A percentile compares a stretch with the other conserved stretches of the same genome.
Evolutionary conservation across 345 rosid genomes (phyloP).

Genomic region (Psidium guajava): DNA sequence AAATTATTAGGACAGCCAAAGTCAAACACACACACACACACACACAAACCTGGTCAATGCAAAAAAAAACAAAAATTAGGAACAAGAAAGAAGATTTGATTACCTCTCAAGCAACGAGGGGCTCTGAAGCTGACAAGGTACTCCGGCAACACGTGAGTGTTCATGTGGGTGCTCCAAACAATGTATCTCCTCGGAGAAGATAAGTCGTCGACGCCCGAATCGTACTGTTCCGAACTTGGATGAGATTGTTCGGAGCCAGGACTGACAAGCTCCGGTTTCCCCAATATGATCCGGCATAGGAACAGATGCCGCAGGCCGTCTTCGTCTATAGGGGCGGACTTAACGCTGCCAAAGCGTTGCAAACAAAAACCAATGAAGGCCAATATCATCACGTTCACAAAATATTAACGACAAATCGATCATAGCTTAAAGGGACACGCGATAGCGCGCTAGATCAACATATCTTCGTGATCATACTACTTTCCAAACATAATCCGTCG

Average conservation of each 20-base stretch:
- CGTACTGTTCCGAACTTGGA: constrained; percentile 4
- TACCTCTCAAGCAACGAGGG: constrained; percentile 1
- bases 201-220: constrained; percentile 12
- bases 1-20: not conserved
- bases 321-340: constrained; percentile 26
- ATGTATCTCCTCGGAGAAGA: constrained; percentile 3
- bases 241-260: constrained; percentile 42
- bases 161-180: constrained; percentile 13
- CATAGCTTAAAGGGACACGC: not conserved
- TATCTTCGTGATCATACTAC: not conserved
- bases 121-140: constrained; percentile 7
- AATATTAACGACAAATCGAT: not conserved
- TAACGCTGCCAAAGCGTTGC: not conserved
- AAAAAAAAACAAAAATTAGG: not conserved
- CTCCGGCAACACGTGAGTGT: constrained; percentile 12
- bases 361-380: not conserved
- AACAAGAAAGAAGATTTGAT: not conserved
- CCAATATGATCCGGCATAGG: constrained; percentile 46
- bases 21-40: not conserved
- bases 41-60: not conserved
- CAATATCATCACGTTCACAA: not conserved
- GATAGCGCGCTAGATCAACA: not conserved
- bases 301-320: constrained; percentile 63
- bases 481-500: not conserved
- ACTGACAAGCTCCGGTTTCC: constrained; percentile 53